Percentiles rank a stretch among this genome's conserved stretches.
These are phyloP conservation scores for Protomyces pachydermus DNA, from an alignment of 1,139 yeast genomes.

Conservation along the genomic window DNA sequence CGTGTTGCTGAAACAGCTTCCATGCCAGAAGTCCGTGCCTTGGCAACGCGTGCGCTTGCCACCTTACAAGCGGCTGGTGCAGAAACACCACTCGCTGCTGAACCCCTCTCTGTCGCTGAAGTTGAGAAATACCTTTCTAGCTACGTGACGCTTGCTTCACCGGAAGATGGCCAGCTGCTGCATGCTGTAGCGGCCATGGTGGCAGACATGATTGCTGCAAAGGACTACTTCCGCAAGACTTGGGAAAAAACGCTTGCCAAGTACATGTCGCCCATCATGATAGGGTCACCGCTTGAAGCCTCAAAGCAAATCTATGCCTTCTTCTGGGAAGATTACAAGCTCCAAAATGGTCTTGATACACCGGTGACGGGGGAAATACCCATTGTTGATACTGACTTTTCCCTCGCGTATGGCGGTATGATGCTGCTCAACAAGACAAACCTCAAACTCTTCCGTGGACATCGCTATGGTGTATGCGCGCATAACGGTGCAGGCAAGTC, in stretches of 20 bases:
- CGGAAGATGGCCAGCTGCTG: constrained; percentile 8
- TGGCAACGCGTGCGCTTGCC: constrained; percentile 77
- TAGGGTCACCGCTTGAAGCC: constrained; percentile 6
- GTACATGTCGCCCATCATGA: constrained; percentile 18
- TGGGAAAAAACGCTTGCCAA: constrained; percentile 24
- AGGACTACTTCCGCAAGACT: constrained; percentile 20
- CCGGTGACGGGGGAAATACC: constrained; percentile 20
- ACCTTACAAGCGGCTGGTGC: constrained; percentile 27
- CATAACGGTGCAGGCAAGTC: constrained; percentile 99
- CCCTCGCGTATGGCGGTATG: constrained; percentile 99
- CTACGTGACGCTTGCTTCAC: not conserved
- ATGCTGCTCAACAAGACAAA: constrained; percentile 98
- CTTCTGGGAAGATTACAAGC: constrained; percentile 21
- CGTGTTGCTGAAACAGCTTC: constrained; percentile 79
- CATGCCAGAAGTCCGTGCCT: constrained; percentile 91
- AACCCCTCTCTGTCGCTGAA: constrained; percentile 22
- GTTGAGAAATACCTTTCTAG: constrained; percentile 19
- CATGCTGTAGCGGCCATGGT: constrained; percentile 8
- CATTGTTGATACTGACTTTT: constrained; percentile 37
- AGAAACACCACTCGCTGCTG: constrained; percentile 24
- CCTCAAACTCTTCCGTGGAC: constrained; percentile 97
- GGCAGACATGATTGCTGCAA: constrained; percentile 25
- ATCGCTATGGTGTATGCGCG: constrained; percentile 98
- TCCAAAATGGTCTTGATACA: constrained; percentile 20
- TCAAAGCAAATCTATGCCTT: constrained; percentile 13